Conservation (phyloP, 1,139 yeast species). For the Geotrichum carabidarum region DNA sequence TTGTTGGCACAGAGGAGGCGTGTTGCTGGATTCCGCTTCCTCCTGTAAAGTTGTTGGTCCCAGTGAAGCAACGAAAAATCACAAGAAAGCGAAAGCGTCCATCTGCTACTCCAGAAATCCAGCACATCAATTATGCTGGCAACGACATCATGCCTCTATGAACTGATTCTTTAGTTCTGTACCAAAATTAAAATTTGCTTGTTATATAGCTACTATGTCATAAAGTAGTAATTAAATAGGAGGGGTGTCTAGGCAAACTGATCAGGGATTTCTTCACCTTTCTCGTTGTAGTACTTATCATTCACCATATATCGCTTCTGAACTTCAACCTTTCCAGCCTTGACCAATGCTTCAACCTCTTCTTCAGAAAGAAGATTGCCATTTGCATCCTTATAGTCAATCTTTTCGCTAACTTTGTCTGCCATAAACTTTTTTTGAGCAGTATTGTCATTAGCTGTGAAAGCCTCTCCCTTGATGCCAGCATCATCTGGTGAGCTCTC, state of each 20-base stretch:
- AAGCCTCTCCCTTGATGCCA: neutral
- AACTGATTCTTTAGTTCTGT: too few species aligned
- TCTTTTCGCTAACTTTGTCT: neutral
- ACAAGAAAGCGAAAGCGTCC: neutral
- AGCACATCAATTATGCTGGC: neutral
- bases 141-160: too few species aligned
- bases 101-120: neutral
- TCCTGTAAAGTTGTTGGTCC: constrained; percentile 7
- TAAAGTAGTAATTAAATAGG: neutral
- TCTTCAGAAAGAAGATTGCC: constrained; percentile 13
- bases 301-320: constrained; percentile 7
- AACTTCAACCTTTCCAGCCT: constrained; percentile 6
- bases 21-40: neutral
- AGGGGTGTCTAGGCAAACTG: constrained; percentile 7
- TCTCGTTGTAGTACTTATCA: constrained; percentile 14
- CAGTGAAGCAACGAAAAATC: neutral
- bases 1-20: neutral
- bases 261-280: constrained; percentile 17
- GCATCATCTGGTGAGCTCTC: neutral
- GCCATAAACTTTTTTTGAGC: neutral
- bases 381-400: constrained; percentile 14
- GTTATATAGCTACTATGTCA: neutral
- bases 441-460: neutral
- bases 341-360: constrained; percentile 5
- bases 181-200: neutral